Conservation (phyloP, 371 early-diverging fungal species). For the Capillidium rhysosporum region DNA sequence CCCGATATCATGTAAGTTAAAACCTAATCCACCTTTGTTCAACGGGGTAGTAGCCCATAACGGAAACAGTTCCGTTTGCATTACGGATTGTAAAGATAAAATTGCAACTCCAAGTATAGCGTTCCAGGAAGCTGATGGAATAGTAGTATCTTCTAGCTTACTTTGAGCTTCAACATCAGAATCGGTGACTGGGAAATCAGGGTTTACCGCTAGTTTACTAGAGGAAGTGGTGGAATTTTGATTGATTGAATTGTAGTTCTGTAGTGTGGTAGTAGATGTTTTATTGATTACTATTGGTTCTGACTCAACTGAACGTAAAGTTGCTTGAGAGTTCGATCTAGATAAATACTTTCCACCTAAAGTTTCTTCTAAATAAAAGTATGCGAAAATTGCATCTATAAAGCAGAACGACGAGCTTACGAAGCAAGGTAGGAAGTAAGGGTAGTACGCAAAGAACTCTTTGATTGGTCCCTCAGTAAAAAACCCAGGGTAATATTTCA, state of each 20-base stretch:
- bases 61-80: conserved; percentile 53
- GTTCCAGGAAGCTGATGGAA: background rate
- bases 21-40: conserved; percentile 36
- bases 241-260: background rate
- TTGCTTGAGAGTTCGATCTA: background rate
- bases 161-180: too few relatives aligned
- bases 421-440: conserved; percentile 72
- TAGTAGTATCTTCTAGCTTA: background rate
- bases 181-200: too few relatives aligned
- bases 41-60: conserved; percentile 33
- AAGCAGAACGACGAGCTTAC: conserved; percentile 35
- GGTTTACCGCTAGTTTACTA: background rate
- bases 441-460: conserved; percentile 36
- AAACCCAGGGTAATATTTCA: conserved; percentile 30
- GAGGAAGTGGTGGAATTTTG: too few relatives aligned
- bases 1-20: conserved; percentile 30
- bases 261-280: background rate
- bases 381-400: conserved; percentile 39
- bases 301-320: too few relatives aligned
- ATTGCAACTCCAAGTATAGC: conserved; percentile 8
- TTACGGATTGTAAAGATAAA: conserved; percentile 41
- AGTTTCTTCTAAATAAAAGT: conserved; percentile 58
- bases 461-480: conserved; percentile 29
- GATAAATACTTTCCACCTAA: background rate
- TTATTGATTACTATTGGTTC: background rate